Conservation (phyloP, 2,329 filamentous ascomycete species). For the Pseudogymnoascus sp. region DNA sequence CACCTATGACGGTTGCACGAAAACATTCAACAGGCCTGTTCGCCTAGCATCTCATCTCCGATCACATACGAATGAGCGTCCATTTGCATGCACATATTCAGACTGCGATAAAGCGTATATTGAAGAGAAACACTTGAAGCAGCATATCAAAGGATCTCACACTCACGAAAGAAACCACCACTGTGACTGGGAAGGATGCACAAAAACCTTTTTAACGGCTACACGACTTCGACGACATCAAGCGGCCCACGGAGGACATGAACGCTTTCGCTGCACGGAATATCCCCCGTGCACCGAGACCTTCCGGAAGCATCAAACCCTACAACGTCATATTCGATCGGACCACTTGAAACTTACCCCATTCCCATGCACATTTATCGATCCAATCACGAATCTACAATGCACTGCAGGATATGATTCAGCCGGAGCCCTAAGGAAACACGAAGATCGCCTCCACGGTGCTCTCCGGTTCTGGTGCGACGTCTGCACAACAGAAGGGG, state of each 20-base stretch:
- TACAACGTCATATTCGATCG: slow-evolving; percentile 72
- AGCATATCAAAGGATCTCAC: slow-evolving; percentile 79
- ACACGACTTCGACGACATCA: slow-evolving; percentile 70
- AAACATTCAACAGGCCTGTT: slow-evolving; percentile 81
- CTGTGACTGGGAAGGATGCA: slow-evolving; percentile 66
- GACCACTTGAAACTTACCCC: slow-evolving; percentile 66
- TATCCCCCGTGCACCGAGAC: slow-evolving; percentile 63
- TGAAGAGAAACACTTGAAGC: slow-evolving; percentile 76
- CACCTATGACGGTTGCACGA: slow-evolving; percentile 63
- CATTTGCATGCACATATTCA: slow-evolving; percentile 62
- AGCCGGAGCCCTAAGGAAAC: slow-evolving; percentile 60
- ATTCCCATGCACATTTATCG: slow-evolving; percentile 59
- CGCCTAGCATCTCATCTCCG: slow-evolving; percentile 72
- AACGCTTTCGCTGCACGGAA: slow-evolving; percentile 66
- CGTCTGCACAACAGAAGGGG: slow-evolving; percentile 50
- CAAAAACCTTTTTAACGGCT: slow-evolving; percentile 72
- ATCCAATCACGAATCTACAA: slow-evolving; percentile 40
- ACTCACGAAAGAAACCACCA: slow-evolving; percentile 59
- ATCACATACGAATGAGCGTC: slow-evolving; percentile 77
- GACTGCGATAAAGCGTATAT: slow-evolving; percentile 78
- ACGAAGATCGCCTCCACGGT: slow-evolving; percentile 62
- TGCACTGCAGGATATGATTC: slow-evolving; percentile 70
- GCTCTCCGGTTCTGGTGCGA: slow-evolving; percentile 67
- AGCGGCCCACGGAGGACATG: slow-evolving; percentile 68
- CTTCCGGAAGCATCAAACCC: slow-evolving; percentile 81